Base-by-base conservation (phyloP, 805 yeast species). In the Metschnikowia orientalis region DNA sequence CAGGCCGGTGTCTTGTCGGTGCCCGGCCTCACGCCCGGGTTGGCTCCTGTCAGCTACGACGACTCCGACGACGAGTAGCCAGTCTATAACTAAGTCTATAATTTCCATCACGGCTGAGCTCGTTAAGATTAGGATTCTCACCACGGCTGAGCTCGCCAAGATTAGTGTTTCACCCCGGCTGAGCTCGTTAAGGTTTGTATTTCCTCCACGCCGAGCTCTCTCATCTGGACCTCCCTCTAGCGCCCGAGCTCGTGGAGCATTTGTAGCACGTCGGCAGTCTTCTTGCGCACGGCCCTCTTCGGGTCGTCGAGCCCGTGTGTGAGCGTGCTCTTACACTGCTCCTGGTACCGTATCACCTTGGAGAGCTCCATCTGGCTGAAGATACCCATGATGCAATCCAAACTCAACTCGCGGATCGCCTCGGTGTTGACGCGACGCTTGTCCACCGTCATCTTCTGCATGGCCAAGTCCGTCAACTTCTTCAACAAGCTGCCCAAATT, bases 211-310 rank as follows among this genome's bases (percentile, higher is more conserved):
- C n/a, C n/a, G n/a, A n/a, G n/a, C n/a, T n/a, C n/a, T n/a, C n/a
- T n/a, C n/a, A n/a, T n/a, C 29, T 28, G 23, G 17, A 24, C 18
- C 26, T 23, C 18, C 22, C 19, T 13, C 22, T 34, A 36, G 16
- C 50, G 32, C 18, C 45, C 51, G 34, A 70, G 44, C 44, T 83
- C 94, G 54, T 63, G 85, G 48, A 75, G 81, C 0, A 69, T 62
- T 53, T 90, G 97, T 50, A 96, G 74, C 34, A 90, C 76, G 45
- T 82, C 87, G 33, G 83, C 79, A 5, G 90, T 82, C 32, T 75
- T 68, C 52, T 77, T 81, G 51, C 98, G 73, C 2, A 90, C 85
- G 2, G 57, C 61, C 55, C 98, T 73, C 51, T 69, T 80, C 29
- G 68, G 70, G 54, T 90, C 96, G 45, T 82, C 92, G 42, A 92